phyloP scores from a whole-genome alignment of 2,329 filamentous ascomycete genomes.

The Calonectria fujianensis region DNA sequence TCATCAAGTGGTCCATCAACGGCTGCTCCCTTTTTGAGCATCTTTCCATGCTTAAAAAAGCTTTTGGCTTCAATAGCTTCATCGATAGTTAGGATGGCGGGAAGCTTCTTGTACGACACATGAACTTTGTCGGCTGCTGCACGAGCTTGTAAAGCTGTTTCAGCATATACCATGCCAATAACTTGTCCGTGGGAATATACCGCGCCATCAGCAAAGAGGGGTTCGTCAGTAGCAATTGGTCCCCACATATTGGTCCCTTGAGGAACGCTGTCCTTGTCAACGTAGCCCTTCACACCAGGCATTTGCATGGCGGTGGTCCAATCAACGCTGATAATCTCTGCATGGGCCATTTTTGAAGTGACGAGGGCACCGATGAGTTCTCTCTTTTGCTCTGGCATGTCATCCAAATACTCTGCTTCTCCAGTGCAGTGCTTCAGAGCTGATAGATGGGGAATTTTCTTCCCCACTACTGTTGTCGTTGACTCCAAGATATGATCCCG shows the following conservation, averaged over 20 bases:
- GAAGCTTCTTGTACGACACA: conserved; percentile 56
- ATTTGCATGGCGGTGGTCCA: conserved; percentile 82
- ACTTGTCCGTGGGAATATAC: conserved; percentile 30
- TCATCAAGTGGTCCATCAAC: conserved; percentile 66
- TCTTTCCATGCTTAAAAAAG: conserved; percentile 86
- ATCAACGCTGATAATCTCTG: conserved; percentile 85
- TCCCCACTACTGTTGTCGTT: conserved; percentile 25
- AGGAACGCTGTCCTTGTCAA: conserved; percentile 86
- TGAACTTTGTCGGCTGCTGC: conserved; percentile 34
- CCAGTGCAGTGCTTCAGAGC: conserved; percentile 92
- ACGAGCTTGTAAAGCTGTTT: conserved; percentile 33
- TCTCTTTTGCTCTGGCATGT: conserved; percentile 87
- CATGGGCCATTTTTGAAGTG: conserved; percentile 87
- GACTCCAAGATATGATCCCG: conserved; percentile 28
- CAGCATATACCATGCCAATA: conserved; percentile 33
- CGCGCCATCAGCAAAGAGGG: conserved; percentile 31
- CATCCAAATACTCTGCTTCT: conserved; percentile 93
- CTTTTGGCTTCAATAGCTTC: conserved; percentile 90
- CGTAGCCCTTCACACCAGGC: conserved; percentile 85
- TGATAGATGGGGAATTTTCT: conserved; percentile 81
- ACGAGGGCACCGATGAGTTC: conserved; percentile 89
- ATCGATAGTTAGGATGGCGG: conserved; percentile 90
- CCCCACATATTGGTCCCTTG: conserved; percentile 65
- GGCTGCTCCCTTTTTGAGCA: conserved; percentile 85
- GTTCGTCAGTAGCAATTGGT: conserved; percentile 29